Evolutionary conservation across 352 stramenopile genomes (phyloP).

Genomic region (Phytopythium ostracodes): DNA sequence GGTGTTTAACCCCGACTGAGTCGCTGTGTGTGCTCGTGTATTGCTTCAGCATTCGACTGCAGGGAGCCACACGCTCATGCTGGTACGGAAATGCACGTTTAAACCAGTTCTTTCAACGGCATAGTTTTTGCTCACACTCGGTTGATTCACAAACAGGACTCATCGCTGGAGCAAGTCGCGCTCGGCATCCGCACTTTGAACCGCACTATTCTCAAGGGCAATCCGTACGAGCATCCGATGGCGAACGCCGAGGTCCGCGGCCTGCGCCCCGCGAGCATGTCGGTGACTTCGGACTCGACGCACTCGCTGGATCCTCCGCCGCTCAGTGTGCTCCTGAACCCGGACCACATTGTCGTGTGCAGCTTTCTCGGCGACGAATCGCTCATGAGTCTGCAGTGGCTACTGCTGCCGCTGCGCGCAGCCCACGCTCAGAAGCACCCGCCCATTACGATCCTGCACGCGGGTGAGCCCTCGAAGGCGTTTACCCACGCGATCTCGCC

Average conservation of each 20-base stretch:
- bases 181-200: conserved; percentile 39
- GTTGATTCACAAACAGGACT: conserved; percentile 28
- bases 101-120: conserved; percentile 6
- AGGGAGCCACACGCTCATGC: conserved; percentile 38
- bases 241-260: conserved; percentile 17
- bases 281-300: conserved; percentile 14
- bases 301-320: conserved; percentile 44
- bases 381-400: conserved; percentile 68
- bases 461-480: conserved; percentile 44
- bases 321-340: conserved; percentile 55
- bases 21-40: not conserved
- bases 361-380: conserved; percentile 82
- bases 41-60: conserved; percentile 22
- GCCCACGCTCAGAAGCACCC: conserved; percentile 44
- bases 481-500: conserved; percentile 41
- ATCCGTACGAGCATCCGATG: conserved; percentile 42
- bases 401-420: conserved; percentile 63
- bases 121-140: not conserved
- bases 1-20: not conserved
- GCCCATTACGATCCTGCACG: conserved; percentile 79
- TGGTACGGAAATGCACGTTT: conserved; percentile 22
- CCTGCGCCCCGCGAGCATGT: conserved; percentile 15
- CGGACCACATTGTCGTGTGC: conserved; percentile 75
- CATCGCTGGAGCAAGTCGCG: conserved; percentile 52
- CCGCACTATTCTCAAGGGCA: conserved; percentile 25